Base-by-base conservation (phyloP, 345 rosid species). In the Orychophragmus violaceus region DNA sequence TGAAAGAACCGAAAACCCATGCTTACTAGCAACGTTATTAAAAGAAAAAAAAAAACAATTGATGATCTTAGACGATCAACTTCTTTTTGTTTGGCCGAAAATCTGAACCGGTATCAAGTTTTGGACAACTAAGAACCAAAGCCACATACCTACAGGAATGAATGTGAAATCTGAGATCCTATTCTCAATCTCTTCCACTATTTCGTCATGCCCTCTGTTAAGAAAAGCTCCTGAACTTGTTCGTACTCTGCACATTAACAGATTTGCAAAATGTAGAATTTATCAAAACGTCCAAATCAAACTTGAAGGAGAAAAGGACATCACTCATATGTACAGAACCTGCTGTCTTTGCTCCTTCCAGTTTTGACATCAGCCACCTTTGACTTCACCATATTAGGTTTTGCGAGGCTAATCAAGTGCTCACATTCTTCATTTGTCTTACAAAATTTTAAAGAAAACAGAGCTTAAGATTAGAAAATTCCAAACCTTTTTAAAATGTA, bases 201-300 rank as follows among this genome's bases (percentile, higher is more conserved):
- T 69, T 68, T 90, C 80, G 71, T 93, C 96, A 16, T 82, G 82
- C 19, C 94, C 96, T 84, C 97, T 85, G 1, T 39, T 8, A 22
- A 93, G 78, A 78, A 88, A 93, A 7, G 91, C 81, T 23, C 96
- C 96, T 29, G 89, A 86, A 74, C 97, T 90, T 32, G 98, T 90
- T 8, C 98, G 81, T 39, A 83, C 94, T 64, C 97, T 93, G 25
- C 46, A 50, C 33, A 16, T 5, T 5, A 6, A 4, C 2, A 2
- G 24, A 18, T n/a, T 30, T 62, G 27, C 12, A 28, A 29, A 3
- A 28, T 28, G 13, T 11, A 41, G 13, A 17, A 32, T 4, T 33
- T 11, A n/a, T 44, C 36, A 32, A 32, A 8, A 9, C 2, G 49
- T 28, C 18, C 9, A 41, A 30, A 21, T 27, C 2, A 48, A 63